Conservation (phyloP, 2,329 filamentous ascomycete genomes). For the Xylaria arbuscula region DNA sequence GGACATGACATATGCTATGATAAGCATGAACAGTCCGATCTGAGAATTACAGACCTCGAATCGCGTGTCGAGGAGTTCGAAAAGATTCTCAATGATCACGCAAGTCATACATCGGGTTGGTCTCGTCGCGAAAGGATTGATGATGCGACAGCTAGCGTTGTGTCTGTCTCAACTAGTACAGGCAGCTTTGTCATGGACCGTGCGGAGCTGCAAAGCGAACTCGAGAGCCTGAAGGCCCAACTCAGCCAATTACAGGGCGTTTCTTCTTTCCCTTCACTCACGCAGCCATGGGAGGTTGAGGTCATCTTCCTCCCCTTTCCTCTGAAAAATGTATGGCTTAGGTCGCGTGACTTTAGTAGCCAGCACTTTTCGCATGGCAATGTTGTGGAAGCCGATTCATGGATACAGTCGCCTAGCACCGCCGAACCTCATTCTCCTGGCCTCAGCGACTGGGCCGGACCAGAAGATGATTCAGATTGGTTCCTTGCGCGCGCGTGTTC, state of each 20-base stretch:
- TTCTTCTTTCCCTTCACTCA: constrained; percentile 68
- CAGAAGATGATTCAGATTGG: constrained; percentile 66
- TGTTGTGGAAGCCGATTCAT: constrained; percentile 58
- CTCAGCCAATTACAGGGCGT: constrained; percentile 65
- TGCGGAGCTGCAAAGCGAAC: constrained; percentile 61
- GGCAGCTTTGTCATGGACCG: constrained; percentile 55
- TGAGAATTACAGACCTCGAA: constrained; percentile 76
- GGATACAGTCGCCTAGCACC: constrained; percentile 66
- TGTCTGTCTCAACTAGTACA: constrained; percentile 59
- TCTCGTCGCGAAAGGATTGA: constrained; percentile 55
- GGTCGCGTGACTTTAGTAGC: constrained; percentile 59
- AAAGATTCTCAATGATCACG: constrained; percentile 61
- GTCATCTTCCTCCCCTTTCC: constrained; percentile 80
- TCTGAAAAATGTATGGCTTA: constrained; percentile 66
- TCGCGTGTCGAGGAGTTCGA: constrained; percentile 70
- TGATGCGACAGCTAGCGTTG: constrained; percentile 59
- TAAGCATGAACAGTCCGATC: constrained; percentile 73
- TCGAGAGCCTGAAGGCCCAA: constrained; percentile 63
- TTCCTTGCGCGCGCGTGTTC: constrained; percentile 76
- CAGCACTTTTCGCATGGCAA: constrained; percentile 47
- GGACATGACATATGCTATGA: constrained; percentile 77
- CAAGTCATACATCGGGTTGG: constrained; percentile 53
- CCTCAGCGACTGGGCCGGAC: constrained; percentile 59
- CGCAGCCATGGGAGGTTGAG: constrained; percentile 78
- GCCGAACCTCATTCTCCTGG: constrained; percentile 62